phyloP scores from a whole-genome alignment of 129 eudicot species.

The Flaveria brownii region DNA sequence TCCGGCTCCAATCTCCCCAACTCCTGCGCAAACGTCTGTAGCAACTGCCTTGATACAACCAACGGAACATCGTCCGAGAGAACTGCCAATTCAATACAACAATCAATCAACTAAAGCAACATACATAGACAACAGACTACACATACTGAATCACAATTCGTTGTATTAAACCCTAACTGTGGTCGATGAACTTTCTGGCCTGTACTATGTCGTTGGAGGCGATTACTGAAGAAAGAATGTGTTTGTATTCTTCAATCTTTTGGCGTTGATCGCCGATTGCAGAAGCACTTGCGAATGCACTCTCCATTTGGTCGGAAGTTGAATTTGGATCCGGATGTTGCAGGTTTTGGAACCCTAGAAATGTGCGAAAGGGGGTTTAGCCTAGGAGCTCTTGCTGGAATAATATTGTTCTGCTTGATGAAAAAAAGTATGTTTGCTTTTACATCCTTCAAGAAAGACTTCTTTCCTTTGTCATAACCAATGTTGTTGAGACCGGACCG shows the following conservation, averaged over 20 bases:
- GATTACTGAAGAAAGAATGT: slow-evolving; percentile 74
- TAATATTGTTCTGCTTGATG: too few species aligned
- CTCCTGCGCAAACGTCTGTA: slow-evolving; percentile 90
- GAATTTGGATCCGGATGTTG: neutral
- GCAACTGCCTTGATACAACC: slow-evolving; percentile 89
- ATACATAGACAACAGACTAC: neutral
- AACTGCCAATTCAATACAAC: slow-evolving; percentile 42
- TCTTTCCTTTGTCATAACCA: too few species aligned
- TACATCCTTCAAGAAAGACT: neutral
- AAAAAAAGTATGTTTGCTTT: too few species aligned
- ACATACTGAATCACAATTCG: neutral
- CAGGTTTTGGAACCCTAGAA: slow-evolving; percentile 36
- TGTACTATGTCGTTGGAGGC: slow-evolving; percentile 66
- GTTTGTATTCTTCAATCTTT: slow-evolving; percentile 87
- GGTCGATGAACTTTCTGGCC: slow-evolving; percentile 79
- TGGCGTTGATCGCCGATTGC: slow-evolving; percentile 90
- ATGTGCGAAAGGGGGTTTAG: neutral
- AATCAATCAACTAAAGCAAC: neutral
- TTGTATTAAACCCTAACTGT: slow-evolving; percentile 45
- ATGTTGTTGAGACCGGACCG: too few species aligned
- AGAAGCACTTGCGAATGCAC: slow-evolving; percentile 79
- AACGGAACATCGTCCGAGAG: slow-evolving; percentile 90
- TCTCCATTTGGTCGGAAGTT: slow-evolving; percentile 52
- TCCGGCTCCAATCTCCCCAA: slow-evolving; percentile 79
- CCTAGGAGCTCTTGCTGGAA: neutral